Base-by-base conservation (phyloP, 495 filamentous ascomycete species). In the Annulohypoxylon bovei region DNA sequence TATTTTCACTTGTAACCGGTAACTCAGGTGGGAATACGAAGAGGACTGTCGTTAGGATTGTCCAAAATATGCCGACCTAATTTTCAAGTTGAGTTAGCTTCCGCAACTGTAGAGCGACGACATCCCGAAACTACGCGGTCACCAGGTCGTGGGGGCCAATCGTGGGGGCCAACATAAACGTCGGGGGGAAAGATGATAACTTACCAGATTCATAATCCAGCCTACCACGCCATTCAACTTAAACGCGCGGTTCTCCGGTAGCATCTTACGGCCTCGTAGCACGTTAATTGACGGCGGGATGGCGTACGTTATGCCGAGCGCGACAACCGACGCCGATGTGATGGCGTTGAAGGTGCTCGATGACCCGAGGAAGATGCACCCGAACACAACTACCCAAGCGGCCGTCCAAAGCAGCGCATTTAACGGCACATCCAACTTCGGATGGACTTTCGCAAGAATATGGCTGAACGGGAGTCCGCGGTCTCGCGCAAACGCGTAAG, bases 401-500 rank as follows among this genome's bases (percentile, higher is more conserved):
- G 84, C 81, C n/a, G 91, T 93, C 39, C 92, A 81, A 44, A 86
- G 84, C 6, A 94, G 82, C 1, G 91, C 85, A 70, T 93, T 91
- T 18, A 93, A 76, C 3, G 92, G 92, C 7, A 93, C 84, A 25
- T 88, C 84, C 11, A 93, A 81, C 22, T 73, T 84, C 0, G 85
- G 82, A 70, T 93, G 89, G 2, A 93, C 84, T 28, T 81, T 81
- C 18, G 89, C 85, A 68, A 94, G 89, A 75, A 89, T 81, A 0
- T 75, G 78, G 12, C 89, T 92, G 44, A 86, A 86, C 0, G 92
- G 92, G 12, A 93, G 83, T 22, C 91, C 91, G 11, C 89, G 86
- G 69, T 93, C 91, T 67, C 91, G 86, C 27, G 88, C 88, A 68
- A 94, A 94, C 1, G 91, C 91, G 65, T 90, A 93, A 28, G 88